These are phyloP conservation scores for Podila epicladia DNA, from an alignment of 192 early-diverging fungal genomes.

Conservation along the genomic window DNA sequence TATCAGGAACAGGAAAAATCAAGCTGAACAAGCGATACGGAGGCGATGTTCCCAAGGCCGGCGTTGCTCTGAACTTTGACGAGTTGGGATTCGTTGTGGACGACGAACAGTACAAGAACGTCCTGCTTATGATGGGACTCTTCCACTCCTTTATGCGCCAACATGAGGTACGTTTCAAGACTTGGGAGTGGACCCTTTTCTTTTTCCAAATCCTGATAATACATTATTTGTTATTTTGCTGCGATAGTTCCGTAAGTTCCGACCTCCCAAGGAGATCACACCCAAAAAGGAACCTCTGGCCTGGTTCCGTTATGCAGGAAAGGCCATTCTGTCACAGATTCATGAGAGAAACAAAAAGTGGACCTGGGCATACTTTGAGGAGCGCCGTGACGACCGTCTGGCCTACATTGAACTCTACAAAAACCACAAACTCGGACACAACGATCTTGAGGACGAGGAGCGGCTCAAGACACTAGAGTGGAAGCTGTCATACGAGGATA, in stretches of 20 bases:
- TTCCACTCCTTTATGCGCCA: constrained; percentile 86
- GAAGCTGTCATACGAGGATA: constrained; percentile 88
- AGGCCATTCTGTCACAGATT: constrained; percentile 86
- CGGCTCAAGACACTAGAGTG: constrained; percentile 76
- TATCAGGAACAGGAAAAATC: constrained; percentile 87
- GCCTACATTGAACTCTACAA: constrained; percentile 84
- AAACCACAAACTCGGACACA: constrained; percentile 58
- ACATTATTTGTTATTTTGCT: background rate
- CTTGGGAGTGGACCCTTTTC: too few relatives aligned
- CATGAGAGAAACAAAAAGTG: constrained; percentile 85
- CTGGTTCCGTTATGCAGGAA: constrained; percentile 84
- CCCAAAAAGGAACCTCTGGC: constrained; percentile 85
- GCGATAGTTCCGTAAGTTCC: constrained; percentile 80
- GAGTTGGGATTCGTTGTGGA: constrained; percentile 92
- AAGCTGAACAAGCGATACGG: constrained; percentile 78
- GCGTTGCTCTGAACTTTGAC: constrained; percentile 84
- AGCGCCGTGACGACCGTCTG: constrained; percentile 84
- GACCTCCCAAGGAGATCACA: constrained; percentile 82
- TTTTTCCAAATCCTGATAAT: background rate
- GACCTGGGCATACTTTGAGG: constrained; percentile 84
- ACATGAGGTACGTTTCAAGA: constrained; percentile 61
- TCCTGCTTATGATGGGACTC: constrained; percentile 79
- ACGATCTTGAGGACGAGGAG: constrained; percentile 58
- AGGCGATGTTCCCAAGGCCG: constrained; percentile 62
- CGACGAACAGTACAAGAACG: constrained; percentile 88